Percentiles rank a stretch among this genome's conserved stretches.
phyloP scores from a whole-genome alignment of 495 filamentous ascomycete genomes.

The Hypoxylon trugodes region DNA sequence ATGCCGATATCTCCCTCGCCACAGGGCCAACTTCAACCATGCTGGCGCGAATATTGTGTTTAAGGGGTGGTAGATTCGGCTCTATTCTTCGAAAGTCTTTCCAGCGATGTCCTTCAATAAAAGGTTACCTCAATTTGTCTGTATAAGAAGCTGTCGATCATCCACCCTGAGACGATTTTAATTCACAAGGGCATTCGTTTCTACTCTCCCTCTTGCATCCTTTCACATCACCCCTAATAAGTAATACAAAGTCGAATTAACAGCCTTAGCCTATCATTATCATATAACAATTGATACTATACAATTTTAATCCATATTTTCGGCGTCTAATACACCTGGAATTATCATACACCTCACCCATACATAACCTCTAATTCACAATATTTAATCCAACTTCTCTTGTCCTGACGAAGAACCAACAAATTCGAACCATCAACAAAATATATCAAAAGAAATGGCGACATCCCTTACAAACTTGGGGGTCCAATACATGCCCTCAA shows the following conservation, averaged over 20 bases:
- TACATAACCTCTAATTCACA: too few relatives aligned
- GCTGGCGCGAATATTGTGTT: slow-evolving; percentile 5
- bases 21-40: slow-evolving; percentile 6
- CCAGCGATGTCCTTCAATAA: too few relatives aligned
- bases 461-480: slow-evolving; percentile 16
- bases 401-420: not conserved
- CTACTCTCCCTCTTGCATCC: slow-evolving; percentile 2
- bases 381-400: too few relatives aligned
- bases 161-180: not conserved
- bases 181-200: not conserved
- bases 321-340: too few relatives aligned
- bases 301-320: not conserved
- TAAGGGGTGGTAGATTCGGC: not conserved
- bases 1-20: slow-evolving; percentile 5
- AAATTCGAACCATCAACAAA: not conserved
- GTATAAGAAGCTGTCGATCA: slow-evolving; percentile 34
- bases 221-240: slow-evolving; percentile 3
- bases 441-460: too few relatives aligned
- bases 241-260: slow-evolving; percentile 21
- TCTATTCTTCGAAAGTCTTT: not conserved
- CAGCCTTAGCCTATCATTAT: slow-evolving; percentile 14
- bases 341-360: too few relatives aligned
- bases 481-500: slow-evolving; percentile 27
- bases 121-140: not conserved
- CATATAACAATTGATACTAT: slow-evolving; percentile 7